Conservation (phyloP, 345 rosid species). For the Mercurialis annua region DNA sequence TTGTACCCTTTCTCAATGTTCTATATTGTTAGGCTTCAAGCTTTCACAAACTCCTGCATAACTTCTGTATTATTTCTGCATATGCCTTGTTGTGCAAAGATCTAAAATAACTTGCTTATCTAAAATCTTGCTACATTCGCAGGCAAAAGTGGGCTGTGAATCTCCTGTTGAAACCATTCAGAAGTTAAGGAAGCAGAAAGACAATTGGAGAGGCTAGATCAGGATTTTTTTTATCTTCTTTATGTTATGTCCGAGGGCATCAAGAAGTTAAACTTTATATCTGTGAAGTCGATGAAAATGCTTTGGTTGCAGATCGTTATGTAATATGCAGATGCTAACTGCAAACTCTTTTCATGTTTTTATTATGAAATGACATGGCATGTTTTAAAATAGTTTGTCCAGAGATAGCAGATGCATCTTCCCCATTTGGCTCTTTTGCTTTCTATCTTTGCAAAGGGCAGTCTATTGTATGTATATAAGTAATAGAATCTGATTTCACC, state of each 20-base stretch:
- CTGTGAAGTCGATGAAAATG: not conserved
- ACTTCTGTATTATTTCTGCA: not conserved
- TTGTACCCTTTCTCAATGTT: not conserved
- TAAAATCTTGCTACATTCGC: constrained; percentile 11
- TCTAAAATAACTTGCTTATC: not conserved
- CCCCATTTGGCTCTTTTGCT: too few relatives aligned
- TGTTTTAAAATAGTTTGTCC: not conserved
- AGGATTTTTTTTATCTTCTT: not conserved
- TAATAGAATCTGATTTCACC: not conserved
- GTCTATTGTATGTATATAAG: not conserved
- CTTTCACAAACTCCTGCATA: not conserved
- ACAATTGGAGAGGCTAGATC: constrained; percentile 67
- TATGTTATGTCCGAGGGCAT: not conserved
- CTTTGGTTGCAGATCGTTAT: not conserved
- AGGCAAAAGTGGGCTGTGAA: constrained; percentile 58
- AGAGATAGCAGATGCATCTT: too few relatives aligned
- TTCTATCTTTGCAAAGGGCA: too few relatives aligned
- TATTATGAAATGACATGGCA: not conserved
- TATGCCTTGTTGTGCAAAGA: not conserved
- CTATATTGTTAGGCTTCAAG: not conserved
- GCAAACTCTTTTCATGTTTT: not conserved
- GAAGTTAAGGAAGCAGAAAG: constrained; percentile 59
- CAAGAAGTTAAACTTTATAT: not conserved
- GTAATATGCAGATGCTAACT: not conserved
- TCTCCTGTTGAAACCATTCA: constrained; percentile 65